Evolutionary conservation across 257 asterid genomes (phyloP).

Genomic region (Rubia yunnanensis): DNA sequence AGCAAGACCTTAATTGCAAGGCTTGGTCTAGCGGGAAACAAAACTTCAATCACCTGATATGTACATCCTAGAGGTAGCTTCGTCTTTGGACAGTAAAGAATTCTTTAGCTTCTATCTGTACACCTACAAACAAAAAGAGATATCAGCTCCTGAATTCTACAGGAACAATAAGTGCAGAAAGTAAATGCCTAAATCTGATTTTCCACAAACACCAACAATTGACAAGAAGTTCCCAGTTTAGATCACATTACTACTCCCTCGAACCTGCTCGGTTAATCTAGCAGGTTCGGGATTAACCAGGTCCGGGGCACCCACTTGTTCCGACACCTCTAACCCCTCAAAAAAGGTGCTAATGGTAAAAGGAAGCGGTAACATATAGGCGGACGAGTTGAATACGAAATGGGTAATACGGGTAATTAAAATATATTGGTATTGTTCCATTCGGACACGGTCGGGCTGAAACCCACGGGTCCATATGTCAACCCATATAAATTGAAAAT

Average conservation of each 20-base stretch:
- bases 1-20: slow-evolving; percentile 19
- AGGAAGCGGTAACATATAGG: too few relatives aligned
- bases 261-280: not conserved
- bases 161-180: not conserved
- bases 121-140: slow-evolving; percentile 37
- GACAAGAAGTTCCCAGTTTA: not conserved
- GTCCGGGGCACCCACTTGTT: not conserved
- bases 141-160: not conserved
- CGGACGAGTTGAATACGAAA: too few relatives aligned
- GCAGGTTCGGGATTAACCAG: not conserved
- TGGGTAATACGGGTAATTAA: too few relatives aligned
- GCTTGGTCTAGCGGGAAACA: slow-evolving; percentile 3
- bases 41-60: slow-evolving; percentile 10
- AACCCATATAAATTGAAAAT: too few relatives aligned
- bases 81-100: slow-evolving; percentile 18
- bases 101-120: slow-evolving; percentile 25
- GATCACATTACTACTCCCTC: not conserved
- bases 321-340: not conserved
- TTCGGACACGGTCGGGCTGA: too few relatives aligned
- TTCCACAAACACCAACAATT: not conserved
- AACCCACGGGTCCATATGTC: too few relatives aligned
- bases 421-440: too few relatives aligned
- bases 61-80: slow-evolving; percentile 29
- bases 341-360: not conserved
- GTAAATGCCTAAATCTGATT: not conserved